phyloP scores from a whole-genome alignment of 441 rosid genomes.

The Populus hybrid region DNA sequence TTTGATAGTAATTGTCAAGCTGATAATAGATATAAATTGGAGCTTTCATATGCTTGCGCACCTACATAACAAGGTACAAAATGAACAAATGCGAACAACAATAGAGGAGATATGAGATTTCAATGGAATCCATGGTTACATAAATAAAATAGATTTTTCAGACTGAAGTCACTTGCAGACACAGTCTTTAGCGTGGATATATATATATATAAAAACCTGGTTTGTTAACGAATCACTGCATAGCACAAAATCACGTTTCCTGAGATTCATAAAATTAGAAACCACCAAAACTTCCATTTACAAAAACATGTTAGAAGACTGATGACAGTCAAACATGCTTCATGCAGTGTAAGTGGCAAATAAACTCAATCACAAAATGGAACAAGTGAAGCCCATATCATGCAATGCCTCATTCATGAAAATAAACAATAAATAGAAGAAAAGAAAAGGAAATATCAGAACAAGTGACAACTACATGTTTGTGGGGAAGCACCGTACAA shows the following conservation, averaged over 20 bases:
- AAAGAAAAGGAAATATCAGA: not conserved
- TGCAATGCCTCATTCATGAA: not conserved
- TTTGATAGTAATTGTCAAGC: slow-evolving; percentile 90
- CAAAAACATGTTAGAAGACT: not conserved
- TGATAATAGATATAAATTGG: slow-evolving; percentile 82
- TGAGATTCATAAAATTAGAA: not conserved
- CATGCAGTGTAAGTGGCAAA: not conserved
- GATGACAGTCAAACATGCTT: not conserved
- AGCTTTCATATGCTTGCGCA: slow-evolving; percentile 78
- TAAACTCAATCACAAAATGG: not conserved
- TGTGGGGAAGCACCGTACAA: not conserved
- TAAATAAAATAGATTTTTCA: not conserved
- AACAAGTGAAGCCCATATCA: not conserved
- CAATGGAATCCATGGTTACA: not conserved
- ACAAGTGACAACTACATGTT: not conserved
- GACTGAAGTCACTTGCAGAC: not conserved
- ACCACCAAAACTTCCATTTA: not conserved
- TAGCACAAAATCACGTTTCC: not conserved
- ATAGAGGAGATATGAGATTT: not conserved
- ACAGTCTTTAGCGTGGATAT: not conserved
- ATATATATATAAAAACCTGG: not conserved
- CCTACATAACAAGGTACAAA: slow-evolving; percentile 39
- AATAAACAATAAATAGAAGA: not conserved
- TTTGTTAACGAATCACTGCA: not conserved
- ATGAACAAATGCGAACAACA: slow-evolving; percentile 9